These are phyloP conservation scores for Kondoa subrosea DNA, from an alignment of 768 basidiomycete genomes.

Conservation along the genomic window DNA sequence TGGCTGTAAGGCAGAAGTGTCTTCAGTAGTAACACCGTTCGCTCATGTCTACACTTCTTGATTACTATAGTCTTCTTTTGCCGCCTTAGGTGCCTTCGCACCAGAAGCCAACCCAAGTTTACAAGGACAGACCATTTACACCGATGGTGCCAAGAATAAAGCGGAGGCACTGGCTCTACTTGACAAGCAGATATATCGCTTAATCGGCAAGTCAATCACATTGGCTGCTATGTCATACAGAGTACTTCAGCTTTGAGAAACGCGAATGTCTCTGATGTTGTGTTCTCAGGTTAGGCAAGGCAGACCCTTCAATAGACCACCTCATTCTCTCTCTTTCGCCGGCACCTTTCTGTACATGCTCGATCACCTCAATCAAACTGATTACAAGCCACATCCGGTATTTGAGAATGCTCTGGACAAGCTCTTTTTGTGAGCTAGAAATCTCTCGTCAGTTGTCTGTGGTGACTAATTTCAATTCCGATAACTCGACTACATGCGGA, in stretches of 20 bases:
- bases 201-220: constrained; percentile 76
- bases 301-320: constrained; percentile 68
- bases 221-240: constrained; percentile 44
- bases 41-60: too few species aligned
- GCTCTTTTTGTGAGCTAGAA: constrained; percentile 70
- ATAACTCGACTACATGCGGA: constrained; percentile 52
- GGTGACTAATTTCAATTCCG: background rate
- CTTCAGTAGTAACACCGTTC: too few species aligned
- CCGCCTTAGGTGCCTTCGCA: constrained; percentile 48
- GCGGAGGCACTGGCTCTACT: constrained; percentile 43
- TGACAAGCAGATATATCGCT: constrained; percentile 80
- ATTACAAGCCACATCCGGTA: constrained; percentile 65
- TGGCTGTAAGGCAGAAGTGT: too few species aligned
- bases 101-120: constrained; percentile 57
- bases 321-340: constrained; percentile 39
- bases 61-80: constrained; percentile 66
- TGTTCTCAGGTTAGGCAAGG: constrained; percentile 85
- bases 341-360: constrained; percentile 73
- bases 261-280: constrained; percentile 41
- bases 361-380: constrained; percentile 54
- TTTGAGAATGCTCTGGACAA: constrained; percentile 74
- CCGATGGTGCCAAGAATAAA: constrained; percentile 14
- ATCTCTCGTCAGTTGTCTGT: constrained; percentile 16
- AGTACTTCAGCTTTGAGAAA: background rate
- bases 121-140: constrained; percentile 42